These are phyloP conservation scores for Candida tammaniensis DNA, from an alignment of 805 yeast species.

Conservation along the genomic window DNA sequence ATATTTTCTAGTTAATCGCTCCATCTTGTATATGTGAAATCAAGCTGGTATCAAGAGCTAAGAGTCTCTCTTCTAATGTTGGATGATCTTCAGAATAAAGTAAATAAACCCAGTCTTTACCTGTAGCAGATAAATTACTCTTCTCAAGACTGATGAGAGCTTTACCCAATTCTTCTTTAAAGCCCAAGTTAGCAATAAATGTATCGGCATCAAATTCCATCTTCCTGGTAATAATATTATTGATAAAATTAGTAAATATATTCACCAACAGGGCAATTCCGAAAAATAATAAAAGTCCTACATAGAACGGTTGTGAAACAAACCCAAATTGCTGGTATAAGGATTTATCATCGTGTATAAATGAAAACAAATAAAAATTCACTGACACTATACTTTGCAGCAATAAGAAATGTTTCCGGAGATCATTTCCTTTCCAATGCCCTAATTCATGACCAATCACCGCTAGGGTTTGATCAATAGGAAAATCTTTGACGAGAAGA, in stretches of 20 bases:
- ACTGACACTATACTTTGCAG: slow-evolving; percentile 1
- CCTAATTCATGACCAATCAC: slow-evolving; percentile 3
- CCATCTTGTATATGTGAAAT: too few species aligned
- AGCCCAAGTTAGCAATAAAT: slow-evolving; percentile 6
- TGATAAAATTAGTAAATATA: slow-evolving; percentile 1
- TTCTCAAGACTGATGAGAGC: slow-evolving; percentile 6
- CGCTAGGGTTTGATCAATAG: slow-evolving; percentile 53
- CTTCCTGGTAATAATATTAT: slow-evolving; percentile 3
- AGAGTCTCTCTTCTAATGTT: slow-evolving; percentile 5
- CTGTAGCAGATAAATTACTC: slow-evolving; percentile 7
- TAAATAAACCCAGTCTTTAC: slow-evolving; percentile 8
- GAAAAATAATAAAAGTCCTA: slow-evolving; percentile 3
- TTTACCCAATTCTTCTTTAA: not conserved
- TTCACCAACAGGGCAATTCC: slow-evolving; percentile 1
- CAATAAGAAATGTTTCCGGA: slow-evolving; percentile 1
- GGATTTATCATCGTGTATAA: not conserved
- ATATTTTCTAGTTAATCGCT: too few species aligned
- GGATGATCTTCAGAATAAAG: slow-evolving; percentile 7
- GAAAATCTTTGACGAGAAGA: slow-evolving; percentile 75
- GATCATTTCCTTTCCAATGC: slow-evolving; percentile 1
- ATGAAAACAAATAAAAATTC: slow-evolving; percentile 5
- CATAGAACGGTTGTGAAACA: slow-evolving; percentile 3
- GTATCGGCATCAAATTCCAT: slow-evolving; percentile 8
- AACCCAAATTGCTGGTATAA: slow-evolving; percentile 7
- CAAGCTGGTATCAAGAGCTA: not conserved